Evolutionary conservation across 2,329 filamentous ascomycete genomes (phyloP).

Genomic region (Ceratocystis papillata): DNA sequence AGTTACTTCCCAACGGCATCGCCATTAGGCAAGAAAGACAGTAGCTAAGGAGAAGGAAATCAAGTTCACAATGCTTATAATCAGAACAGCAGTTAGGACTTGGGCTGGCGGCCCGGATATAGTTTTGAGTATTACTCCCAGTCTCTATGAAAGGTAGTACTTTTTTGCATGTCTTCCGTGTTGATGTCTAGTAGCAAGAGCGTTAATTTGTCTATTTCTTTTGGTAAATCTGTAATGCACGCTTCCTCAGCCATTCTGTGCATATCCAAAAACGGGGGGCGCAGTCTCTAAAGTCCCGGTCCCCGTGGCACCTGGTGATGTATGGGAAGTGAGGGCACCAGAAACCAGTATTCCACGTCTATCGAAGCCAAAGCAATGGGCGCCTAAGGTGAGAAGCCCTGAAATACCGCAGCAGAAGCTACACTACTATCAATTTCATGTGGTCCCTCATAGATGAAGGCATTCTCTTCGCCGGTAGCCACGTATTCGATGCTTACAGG

Average conservation of each 20-base stretch:
- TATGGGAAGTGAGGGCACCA: conserved; percentile 67
- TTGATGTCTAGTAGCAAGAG: conserved; percentile 33
- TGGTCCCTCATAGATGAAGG: conserved; percentile 40
- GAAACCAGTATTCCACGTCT: conserved; percentile 56
- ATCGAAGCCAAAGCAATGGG: conserved; percentile 70
- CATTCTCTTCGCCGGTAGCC: conserved; percentile 32
- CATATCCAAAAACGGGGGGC: conserved; percentile 39
- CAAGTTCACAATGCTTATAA: neutral
- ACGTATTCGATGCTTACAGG: conserved; percentile 37
- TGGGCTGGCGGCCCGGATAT: neutral
- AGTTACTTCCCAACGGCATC: neutral
- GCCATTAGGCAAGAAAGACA: neutral
- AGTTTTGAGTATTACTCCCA: conserved; percentile 44
- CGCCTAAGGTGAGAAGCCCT: conserved; percentile 64
- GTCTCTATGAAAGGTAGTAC: neutral
- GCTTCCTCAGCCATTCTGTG: conserved; percentile 54
- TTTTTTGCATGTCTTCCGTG: conserved; percentile 47
- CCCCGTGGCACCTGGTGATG: conserved; percentile 65
- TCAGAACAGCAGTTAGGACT: neutral
- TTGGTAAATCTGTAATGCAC: conserved; percentile 34
- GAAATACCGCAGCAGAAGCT: conserved; percentile 48
- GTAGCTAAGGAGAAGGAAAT: neutral
- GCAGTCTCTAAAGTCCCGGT: conserved; percentile 47
- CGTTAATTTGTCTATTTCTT: conserved; percentile 46
- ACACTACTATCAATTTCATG: conserved; percentile 36